Evolutionary conservation across 352 stramenopile genomes (phyloP).

Genomic region (Pythium angustatum): DNA sequence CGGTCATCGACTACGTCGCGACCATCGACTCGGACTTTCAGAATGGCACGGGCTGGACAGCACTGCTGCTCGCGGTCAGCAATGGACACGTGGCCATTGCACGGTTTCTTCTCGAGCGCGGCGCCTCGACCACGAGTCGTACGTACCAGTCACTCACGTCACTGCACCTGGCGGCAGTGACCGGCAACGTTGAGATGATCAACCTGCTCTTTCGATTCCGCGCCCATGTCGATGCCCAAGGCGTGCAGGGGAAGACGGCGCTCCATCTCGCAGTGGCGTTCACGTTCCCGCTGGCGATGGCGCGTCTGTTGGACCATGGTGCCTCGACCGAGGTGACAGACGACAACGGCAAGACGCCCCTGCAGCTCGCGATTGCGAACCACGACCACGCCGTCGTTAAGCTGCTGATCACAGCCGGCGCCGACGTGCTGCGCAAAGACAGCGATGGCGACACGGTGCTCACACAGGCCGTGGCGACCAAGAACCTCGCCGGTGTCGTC

Average conservation of each 20-base stretch:
- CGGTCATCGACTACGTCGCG: too few species aligned
- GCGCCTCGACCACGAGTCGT: background rate
- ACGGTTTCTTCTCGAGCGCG: background rate
- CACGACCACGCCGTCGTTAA: too few species aligned
- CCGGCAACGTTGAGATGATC: background rate
- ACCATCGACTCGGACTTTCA: too few species aligned
- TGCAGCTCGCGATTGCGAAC: too few species aligned
- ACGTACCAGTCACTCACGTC: background rate
- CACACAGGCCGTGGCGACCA: background rate
- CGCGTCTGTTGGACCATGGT: too few species aligned
- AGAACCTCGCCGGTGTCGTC: background rate
- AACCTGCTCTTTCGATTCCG: background rate
- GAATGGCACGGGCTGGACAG: background rate
- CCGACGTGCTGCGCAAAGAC: too few species aligned
- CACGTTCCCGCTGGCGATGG: too few species aligned
- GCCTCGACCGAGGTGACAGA: background rate
- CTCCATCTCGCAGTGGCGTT: background rate
- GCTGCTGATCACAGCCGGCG: too few species aligned
- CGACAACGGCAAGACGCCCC: background rate
- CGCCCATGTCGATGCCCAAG: background rate
- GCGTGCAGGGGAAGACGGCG: background rate
- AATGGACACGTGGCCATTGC: background rate
- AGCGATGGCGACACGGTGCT: too few species aligned
- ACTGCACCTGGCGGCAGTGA: background rate
- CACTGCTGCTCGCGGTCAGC: background rate